Percentiles rank a stretch among this genome's conserved stretches.
Evolutionary conservation across 2,329 filamentous ascomycete genomes (phyloP).

Genomic region (Dactylellina cionopaga): DNA sequence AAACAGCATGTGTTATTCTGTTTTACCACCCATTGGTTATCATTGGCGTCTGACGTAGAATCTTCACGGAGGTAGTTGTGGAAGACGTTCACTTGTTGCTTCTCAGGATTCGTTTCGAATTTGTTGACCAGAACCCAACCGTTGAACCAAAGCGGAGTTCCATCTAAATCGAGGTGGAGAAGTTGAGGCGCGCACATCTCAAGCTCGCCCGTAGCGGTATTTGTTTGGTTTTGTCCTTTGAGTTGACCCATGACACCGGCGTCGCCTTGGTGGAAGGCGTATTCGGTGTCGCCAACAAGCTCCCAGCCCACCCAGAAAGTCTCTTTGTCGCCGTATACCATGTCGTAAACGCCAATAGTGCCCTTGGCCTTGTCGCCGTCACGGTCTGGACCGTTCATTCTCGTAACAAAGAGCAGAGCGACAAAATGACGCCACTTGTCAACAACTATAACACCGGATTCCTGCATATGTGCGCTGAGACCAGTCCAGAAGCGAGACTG

Average conservation of each 20-base stretch:
- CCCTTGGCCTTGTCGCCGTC: slow-evolving; percentile 60
- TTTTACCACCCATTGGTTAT: slow-evolving; percentile 59
- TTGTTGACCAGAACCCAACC: slow-evolving; percentile 64
- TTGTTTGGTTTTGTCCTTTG: slow-evolving; percentile 44
- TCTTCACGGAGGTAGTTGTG: slow-evolving; percentile 59
- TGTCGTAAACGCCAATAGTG: slow-evolving; percentile 63
- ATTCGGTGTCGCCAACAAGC: slow-evolving; percentile 62
- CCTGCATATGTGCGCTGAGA: slow-evolving; percentile 61
- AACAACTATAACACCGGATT: slow-evolving; percentile 64
- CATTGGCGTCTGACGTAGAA: slow-evolving; percentile 50
- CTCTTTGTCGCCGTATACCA: slow-evolving; percentile 66
- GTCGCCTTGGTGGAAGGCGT: slow-evolving; percentile 63
- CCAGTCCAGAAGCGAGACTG: slow-evolving; percentile 61
- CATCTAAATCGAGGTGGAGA: slow-evolving; percentile 62
- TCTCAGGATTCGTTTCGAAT: slow-evolving; percentile 60
- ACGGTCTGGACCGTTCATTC: slow-evolving; percentile 63
- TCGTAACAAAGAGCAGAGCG: slow-evolving; percentile 61
- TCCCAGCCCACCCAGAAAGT: slow-evolving; percentile 66
- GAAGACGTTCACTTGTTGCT: slow-evolving; percentile 59
- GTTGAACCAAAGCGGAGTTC: slow-evolving; percentile 64
- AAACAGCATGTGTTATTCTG: slow-evolving; percentile 60
- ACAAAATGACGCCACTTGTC: slow-evolving; percentile 65
- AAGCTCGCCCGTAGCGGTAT: slow-evolving; percentile 54
- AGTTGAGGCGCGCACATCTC: slow-evolving; percentile 64
- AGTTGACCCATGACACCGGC: slow-evolving; percentile 59